Evolutionary conservation across 257 asterid species (phyloP).

Genomic region (Orobanche coerulescens): DNA sequence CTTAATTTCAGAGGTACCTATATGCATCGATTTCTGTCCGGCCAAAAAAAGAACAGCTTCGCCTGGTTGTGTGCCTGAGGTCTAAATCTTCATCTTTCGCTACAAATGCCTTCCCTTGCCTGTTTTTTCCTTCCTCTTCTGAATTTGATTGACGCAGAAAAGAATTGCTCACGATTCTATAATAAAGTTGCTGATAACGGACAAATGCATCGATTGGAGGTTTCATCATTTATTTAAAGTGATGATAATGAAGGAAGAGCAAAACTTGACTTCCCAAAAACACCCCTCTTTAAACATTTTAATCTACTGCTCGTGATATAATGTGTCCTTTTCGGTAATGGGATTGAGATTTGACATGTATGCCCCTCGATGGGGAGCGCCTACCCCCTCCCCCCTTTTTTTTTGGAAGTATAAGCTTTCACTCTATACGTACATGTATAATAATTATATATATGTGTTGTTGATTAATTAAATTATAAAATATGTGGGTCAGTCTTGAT

Average conservation of each 20-base stretch:
- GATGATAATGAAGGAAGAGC: neutral
- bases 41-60: slow-evolving; percentile 17
- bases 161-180: neutral
- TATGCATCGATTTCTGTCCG: slow-evolving; percentile 1
- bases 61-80: slow-evolving; percentile 4
- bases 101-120: neutral
- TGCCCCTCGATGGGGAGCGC: slow-evolving; percentile 22
- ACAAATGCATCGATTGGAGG: neutral
- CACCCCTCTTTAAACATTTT: slow-evolving; percentile 16
- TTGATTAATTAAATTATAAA: too few relatives aligned
- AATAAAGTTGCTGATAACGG: neutral
- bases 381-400: too few relatives aligned
- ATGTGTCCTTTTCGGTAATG: neutral
- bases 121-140: neutral
- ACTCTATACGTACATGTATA: too few relatives aligned
- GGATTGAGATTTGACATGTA: neutral
- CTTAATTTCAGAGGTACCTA: neutral
- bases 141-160: slow-evolving; percentile 2
- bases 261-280: slow-evolving; percentile 7
- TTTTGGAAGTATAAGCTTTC: neutral
- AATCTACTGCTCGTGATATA: neutral
- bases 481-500: too few relatives aligned
- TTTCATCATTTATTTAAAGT: slow-evolving; percentile 21
- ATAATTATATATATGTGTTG: too few relatives aligned
- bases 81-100: neutral